Conservation (phyloP, 2,329 filamentous ascomycete genomes). For the Pyrenophora graminea region DNA sequence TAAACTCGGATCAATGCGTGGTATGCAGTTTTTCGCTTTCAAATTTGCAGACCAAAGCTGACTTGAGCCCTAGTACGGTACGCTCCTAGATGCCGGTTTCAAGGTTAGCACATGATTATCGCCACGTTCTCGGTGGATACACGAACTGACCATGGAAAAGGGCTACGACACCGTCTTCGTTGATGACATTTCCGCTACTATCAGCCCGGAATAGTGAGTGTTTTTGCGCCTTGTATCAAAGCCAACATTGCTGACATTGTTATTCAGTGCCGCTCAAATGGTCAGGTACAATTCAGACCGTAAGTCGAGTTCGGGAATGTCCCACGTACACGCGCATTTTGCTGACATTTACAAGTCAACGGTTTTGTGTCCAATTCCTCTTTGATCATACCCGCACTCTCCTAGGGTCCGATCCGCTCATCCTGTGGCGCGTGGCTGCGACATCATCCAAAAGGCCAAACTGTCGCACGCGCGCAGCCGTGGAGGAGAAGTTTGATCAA, state of each 20-base stretch:
- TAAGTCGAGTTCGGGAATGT: neutral
- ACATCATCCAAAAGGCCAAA: too few relatives aligned
- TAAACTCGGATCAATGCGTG: slow-evolving; percentile 47
- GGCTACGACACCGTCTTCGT: slow-evolving; percentile 24
- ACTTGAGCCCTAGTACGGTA: neutral
- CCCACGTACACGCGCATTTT: neutral
- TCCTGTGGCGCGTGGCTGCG: neutral
- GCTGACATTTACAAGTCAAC: slow-evolving; percentile 6
- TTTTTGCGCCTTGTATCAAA: neutral
- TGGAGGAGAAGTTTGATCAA: too few relatives aligned
- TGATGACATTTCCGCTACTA: slow-evolving; percentile 22
- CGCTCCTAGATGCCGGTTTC: neutral
- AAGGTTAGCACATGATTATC: neutral
- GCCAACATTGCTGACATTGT: neutral
- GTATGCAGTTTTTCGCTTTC: neutral
- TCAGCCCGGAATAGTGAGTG: slow-evolving; percentile 21
- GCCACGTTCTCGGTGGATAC: slow-evolving; percentile 4
- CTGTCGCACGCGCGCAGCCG: too few relatives aligned
- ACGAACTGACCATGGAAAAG: slow-evolving; percentile 2
- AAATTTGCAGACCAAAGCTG: slow-evolving; percentile 3
- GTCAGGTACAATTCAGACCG: slow-evolving; percentile 19
- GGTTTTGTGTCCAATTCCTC: slow-evolving; percentile 14
- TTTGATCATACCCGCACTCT: slow-evolving; percentile 9
- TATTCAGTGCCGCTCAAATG: slow-evolving; percentile 18
- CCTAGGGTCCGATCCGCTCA: neutral